Evolutionary conservation across 768 basidiomycete genomes (phyloP).

Genomic region (Candolleomyces aberdarensis): DNA sequence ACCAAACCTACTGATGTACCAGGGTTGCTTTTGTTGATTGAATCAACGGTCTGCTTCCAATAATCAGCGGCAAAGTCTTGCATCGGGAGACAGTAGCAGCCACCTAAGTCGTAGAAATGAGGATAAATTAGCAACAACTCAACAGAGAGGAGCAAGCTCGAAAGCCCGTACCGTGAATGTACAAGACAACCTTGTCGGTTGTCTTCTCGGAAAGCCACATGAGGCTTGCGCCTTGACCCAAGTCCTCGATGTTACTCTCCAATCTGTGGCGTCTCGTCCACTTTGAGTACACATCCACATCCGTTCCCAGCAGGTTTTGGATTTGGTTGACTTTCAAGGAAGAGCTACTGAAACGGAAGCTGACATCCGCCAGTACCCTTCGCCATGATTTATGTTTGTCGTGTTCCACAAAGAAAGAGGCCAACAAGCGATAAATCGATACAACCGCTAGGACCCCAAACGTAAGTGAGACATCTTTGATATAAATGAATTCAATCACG

Average conservation of each 20-base stretch:
- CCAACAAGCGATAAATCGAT: background rate
- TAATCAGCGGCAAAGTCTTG: too few species aligned
- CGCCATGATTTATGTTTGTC: slow-evolving; percentile 8
- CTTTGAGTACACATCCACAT: slow-evolving; percentile 16
- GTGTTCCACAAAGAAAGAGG: background rate
- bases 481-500: background rate
- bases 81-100: too few species aligned
- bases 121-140: too few species aligned
- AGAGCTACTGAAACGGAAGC: slow-evolving; percentile 9
- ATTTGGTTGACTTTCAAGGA: slow-evolving; percentile 17
- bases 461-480: too few species aligned
- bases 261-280: slow-evolving; percentile 18
- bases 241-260: slow-evolving; percentile 21
- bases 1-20: too few species aligned
- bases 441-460: too few species aligned
- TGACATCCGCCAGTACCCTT: slow-evolving; percentile 2
- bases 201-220: slow-evolving; percentile 12
- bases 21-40: too few species aligned
- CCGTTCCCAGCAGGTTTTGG: slow-evolving; percentile 19
- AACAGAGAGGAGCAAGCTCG: too few species aligned
- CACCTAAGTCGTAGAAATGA: too few species aligned
- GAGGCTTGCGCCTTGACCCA: slow-evolving; percentile 23
- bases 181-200: too few species aligned
- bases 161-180: too few species aligned
- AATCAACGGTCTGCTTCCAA: too few species aligned